Base-by-base conservation (phyloP, 1,284 basidiomycete species). In the Phylloporus sp. region DNA sequence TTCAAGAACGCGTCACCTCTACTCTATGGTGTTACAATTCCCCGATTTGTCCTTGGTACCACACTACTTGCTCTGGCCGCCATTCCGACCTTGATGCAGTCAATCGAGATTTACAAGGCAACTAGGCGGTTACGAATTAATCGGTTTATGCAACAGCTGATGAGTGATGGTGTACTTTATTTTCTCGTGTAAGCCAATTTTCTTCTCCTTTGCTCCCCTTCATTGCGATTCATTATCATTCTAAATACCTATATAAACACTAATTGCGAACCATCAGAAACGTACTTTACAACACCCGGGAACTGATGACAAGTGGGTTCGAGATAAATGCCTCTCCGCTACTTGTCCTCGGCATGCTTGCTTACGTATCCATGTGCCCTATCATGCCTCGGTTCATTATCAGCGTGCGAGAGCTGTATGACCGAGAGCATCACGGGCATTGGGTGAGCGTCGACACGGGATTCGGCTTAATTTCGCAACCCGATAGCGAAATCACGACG, bases 381-480 rank as follows among this genome's bases (percentile, higher is more conserved):
- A 31, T 58, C n/a, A 40, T 58, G 57, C 57, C 57, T 39, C 47
- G 57, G 8, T 50, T 58, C 37, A 51, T 58, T 37, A 58, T 58
- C 57, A 58, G 57, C 47, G 15, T 58, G 4, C 57, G 57, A 40
- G 47, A 51, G 47, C 15, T 50, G 37, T 31, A 31, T 40, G 37
- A 51, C 11, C 26, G 4, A 13, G 57, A 18, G 20, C 13, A 1
- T n/a, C 46, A 11, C 26, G 12, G 13, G 11, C 5, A 26, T 15
- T 18, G 46, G 46, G 32, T 24, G 32, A 11, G 6, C 15, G 22
- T 40, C 11, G 47, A 58, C 57, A 50, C 26, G 10, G 56, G 56
- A 11, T 50, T 58, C 15, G 47, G 34, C 7, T 28, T 49, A 10
- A 20, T 26, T n/a, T 46, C n/a, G 10, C 26, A 29, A 17, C 13